These are phyloP conservation scores for Thalassiosira allenii DNA, from an alignment of 352 stramenopile genomes.

Conservation along the genomic window DNA sequence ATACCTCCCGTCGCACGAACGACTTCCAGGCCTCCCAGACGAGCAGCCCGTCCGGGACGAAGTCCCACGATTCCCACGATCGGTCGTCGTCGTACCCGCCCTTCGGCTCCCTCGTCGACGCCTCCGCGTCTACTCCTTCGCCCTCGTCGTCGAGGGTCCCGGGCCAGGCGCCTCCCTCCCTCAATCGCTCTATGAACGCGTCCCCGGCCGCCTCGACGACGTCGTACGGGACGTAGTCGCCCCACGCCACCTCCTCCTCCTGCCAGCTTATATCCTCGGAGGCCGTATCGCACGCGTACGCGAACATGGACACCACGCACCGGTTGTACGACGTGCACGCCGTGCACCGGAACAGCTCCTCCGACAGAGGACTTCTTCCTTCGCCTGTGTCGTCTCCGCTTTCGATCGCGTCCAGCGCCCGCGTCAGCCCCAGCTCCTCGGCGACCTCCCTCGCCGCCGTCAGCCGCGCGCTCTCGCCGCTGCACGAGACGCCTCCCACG, in stretches of 20 bases:
- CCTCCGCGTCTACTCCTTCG: conserved; percentile 10
- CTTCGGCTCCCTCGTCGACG: conserved; percentile 6
- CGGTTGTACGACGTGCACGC: conserved; percentile 84
- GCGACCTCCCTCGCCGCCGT: conserved; percentile 76
- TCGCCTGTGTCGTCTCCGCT: conserved; percentile 14
- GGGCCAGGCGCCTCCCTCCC: conserved; percentile 53
- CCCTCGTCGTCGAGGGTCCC: conserved; percentile 33
- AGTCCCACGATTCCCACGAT: conserved; percentile 73
- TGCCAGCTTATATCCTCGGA: conserved; percentile 72
- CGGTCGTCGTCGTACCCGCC: conserved; percentile 26
- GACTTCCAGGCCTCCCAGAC: conserved; percentile 83
- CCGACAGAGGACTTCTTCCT: conserved; percentile 41
- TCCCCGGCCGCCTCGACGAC: conserved; percentile 54
- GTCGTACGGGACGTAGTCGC: conserved; percentile 74
- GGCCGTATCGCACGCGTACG: conserved; percentile 66
- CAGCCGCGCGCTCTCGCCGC: conserved; percentile 58
- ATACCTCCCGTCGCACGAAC: too few relatives aligned
- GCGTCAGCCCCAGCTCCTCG: conserved; percentile 77
- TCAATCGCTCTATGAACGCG: conserved; percentile 62
- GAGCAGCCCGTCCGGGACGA: conserved; percentile 81
- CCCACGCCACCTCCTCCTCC: conserved; percentile 83
- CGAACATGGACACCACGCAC: conserved; percentile 80
- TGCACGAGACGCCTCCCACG: conserved; percentile 73
- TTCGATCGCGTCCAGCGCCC: conserved; percentile 36
- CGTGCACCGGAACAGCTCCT: conserved; percentile 68